phyloP scores from a whole-genome alignment of 768 basidiomycete genomes.

The Fibroporia radiculosa region DNA sequence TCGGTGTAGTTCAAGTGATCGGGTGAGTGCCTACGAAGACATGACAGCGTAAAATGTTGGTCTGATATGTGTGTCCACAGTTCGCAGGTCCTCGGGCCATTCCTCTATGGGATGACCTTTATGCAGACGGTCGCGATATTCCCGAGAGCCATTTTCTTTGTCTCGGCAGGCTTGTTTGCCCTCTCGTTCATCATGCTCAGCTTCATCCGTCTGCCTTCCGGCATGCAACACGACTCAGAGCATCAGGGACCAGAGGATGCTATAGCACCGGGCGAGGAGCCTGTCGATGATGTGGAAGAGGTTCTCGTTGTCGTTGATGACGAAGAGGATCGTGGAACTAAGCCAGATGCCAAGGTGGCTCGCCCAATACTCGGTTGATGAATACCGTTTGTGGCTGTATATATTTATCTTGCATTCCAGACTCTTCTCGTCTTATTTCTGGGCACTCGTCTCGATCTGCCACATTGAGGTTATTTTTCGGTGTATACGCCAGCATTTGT shows the following conservation, averaged over 20 bases:
- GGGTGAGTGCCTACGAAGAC: conserved; percentile 30
- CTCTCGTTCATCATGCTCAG: conserved; percentile 38
- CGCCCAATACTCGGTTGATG: too few relatives aligned
- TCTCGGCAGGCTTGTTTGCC: conserved; percentile 34
- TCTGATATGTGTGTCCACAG: conserved; percentile 26
- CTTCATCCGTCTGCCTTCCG: conserved; percentile 36
- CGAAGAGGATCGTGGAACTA: background rate
- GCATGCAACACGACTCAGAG: conserved; percentile 9
- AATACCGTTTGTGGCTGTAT: background rate
- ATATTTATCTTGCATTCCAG: background rate
- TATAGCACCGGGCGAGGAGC: conserved; percentile 9
- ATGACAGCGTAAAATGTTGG: background rate
- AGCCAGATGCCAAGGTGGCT: conserved; percentile 6
- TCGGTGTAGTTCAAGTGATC: conserved; percentile 68
- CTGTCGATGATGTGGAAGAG: conserved; percentile 8
- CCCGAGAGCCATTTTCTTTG: conserved; percentile 63
- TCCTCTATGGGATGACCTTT: conserved; percentile 66
- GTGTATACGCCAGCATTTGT: too few relatives aligned
- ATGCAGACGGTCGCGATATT: conserved; percentile 61
- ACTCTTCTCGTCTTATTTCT: background rate
- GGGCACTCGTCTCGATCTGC: too few relatives aligned
- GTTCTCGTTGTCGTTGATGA: conserved; percentile 13
- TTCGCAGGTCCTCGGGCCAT: conserved; percentile 62
- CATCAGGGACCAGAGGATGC: conserved; percentile 1
- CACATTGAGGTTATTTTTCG: too few relatives aligned